Evolutionary conservation across 1,139 yeast species (phyloP).

Genomic region (Hemisphaericaspora xylofermentans): DNA sequence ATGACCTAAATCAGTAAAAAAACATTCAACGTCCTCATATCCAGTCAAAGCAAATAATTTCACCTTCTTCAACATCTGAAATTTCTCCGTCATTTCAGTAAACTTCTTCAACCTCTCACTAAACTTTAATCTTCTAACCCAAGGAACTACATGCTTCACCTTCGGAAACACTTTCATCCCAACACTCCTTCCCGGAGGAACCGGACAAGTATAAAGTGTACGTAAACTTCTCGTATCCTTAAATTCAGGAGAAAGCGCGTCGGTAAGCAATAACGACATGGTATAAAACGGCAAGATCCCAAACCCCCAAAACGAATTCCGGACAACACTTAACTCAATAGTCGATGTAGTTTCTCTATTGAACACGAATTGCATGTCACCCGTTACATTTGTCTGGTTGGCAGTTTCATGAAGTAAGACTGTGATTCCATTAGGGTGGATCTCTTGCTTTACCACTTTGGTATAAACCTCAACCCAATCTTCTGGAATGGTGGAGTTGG

Average conservation of each 20-base stretch:
- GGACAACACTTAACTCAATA: slow-evolving; percentile 10
- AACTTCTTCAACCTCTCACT: slow-evolving; percentile 9
- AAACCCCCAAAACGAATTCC: slow-evolving; percentile 1
- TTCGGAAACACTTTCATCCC: slow-evolving; percentile 11
- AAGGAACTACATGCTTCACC: slow-evolving; percentile 7
- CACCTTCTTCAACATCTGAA: slow-evolving; percentile 5
- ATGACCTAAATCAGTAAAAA: slow-evolving; percentile 6
- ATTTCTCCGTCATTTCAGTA: slow-evolving; percentile 1
- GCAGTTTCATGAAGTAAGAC: slow-evolving; percentile 10
- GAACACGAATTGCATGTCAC: slow-evolving; percentile 11
- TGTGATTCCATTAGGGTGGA: slow-evolving; percentile 8
- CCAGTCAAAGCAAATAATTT: slow-evolving; percentile 13
- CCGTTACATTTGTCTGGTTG: slow-evolving; percentile 7
- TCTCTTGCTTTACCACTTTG: slow-evolving; percentile 2
- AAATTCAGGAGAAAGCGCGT: slow-evolving; percentile 12
- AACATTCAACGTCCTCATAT: slow-evolving; percentile 16
- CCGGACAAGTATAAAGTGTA: slow-evolving; percentile 11
- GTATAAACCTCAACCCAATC: slow-evolving; percentile 13
- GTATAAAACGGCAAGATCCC: neutral
- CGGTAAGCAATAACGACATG: slow-evolving; percentile 6
- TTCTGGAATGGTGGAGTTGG: slow-evolving; percentile 6
- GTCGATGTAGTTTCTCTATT: slow-evolving; percentile 10
- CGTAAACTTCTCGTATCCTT: slow-evolving; percentile 6
- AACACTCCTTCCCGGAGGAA: slow-evolving; percentile 12
- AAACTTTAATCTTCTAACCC: slow-evolving; percentile 10